phyloP scores from a whole-genome alignment of 2,329 filamentous ascomycete species.

The Nannizzia gypsea region DNA sequence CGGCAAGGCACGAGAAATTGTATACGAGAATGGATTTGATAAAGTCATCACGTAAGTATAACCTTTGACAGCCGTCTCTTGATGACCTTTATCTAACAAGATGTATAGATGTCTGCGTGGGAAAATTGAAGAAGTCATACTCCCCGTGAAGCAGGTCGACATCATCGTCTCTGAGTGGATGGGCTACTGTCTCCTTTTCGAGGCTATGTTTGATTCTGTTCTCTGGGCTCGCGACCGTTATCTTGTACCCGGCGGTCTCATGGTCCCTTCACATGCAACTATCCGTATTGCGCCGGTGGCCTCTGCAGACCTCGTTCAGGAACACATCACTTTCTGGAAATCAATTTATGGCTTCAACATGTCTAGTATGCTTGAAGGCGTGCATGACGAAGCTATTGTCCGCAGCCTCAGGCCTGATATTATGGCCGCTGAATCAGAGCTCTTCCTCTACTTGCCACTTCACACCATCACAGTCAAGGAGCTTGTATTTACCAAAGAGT shows the following conservation, averaged over 20 bases:
- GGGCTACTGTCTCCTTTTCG: conserved; percentile 87
- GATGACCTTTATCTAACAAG: background rate
- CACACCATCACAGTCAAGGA: conserved; percentile 61
- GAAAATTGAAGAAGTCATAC: conserved; percentile 72
- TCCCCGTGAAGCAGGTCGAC: conserved; percentile 72
- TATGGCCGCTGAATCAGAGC: conserved; percentile 41
- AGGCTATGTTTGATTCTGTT: conserved; percentile 91
- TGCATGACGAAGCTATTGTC: conserved; percentile 71
- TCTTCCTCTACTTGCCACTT: conserved; percentile 66
- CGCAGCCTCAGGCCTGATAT: conserved; percentile 53
- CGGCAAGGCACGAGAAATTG: conserved; percentile 70
- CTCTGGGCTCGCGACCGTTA: conserved; percentile 81
- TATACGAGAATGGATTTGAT: conserved; percentile 66
- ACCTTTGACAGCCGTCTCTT: background rate
- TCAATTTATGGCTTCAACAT: conserved; percentile 94
- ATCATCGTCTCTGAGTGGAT: conserved; percentile 98
- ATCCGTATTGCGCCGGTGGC: conserved; percentile 71
- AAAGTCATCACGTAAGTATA: conserved; percentile 52
- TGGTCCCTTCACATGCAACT: conserved; percentile 76
- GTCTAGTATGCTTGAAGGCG: conserved; percentile 73
- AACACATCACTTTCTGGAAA: conserved; percentile 75
- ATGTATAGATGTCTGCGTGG: conserved; percentile 54
- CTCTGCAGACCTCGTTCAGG: conserved; percentile 64
- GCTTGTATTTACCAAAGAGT: conserved; percentile 60
- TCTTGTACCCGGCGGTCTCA: conserved; percentile 63